Evolutionary conservation across 2,329 filamentous ascomycete genomes (phyloP), one percentile per base, ranked within the genome.

Genomic region (Sporothrix curviconia): DNA sequence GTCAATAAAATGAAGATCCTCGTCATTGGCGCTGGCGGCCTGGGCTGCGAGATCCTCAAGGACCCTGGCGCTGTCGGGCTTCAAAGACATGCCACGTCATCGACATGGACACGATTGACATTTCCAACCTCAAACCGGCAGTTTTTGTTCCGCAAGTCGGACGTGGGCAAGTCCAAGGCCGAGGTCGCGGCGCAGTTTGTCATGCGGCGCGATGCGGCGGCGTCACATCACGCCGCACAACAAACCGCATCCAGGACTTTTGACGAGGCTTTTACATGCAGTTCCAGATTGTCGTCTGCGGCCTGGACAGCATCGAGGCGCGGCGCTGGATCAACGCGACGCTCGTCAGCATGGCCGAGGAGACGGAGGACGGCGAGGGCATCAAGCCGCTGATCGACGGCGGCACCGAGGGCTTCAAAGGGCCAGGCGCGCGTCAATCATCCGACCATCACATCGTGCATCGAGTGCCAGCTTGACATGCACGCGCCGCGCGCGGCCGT

Each of bases 31-130:
- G 94, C 94, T 59, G 94, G 94, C 61, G 94, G 94, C 11, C 74
- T 99, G 59, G 94, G 94, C 63, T 99, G 94, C 67, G 94, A 99
- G 70, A 95, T 99, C 44, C 77, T 99, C 54, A 99, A 99, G 77
- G 90, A 99, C 67, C n/a, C 80, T 99, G 34, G 94, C 94, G 42
- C 80, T 99, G 54, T 96, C 92, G 2, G 91, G 92, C 28, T 99
- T 99, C 77, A 95, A 89, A 72, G 84, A 96, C 67, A 96, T 99
- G n/a, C 64, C 91, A 99, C 76, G 94, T 99, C 59, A 97, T 99
- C 66, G 94, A 99, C 74, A 99, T 99, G 94, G 91, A 99, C 72
- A 99, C 92, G 1, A 99, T 99, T 71, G 94, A 99, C 69, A 92
- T 99, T 60, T 96, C 92, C 52, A 99, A 99, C 70, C 81, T 99